Conservation (phyloP, 2,329 filamentous ascomycete species). For the Aspergillus luchuensis region DNA sequence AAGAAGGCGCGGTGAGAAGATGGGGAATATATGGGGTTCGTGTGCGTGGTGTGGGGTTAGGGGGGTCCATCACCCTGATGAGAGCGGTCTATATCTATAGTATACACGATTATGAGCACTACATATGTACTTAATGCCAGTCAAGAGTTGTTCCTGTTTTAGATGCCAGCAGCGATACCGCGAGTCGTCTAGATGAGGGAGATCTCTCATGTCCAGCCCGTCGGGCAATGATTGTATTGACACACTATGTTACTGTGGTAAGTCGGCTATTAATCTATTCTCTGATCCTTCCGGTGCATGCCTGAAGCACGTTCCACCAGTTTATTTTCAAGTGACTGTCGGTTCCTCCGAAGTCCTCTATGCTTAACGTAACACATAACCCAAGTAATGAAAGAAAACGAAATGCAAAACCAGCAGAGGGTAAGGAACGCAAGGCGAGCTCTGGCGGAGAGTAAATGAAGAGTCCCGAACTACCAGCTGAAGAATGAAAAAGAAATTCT, state of each 20-base stretch:
- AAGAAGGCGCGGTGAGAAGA: background rate
- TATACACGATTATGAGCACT: background rate
- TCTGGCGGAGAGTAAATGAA: slow-evolving; percentile 24
- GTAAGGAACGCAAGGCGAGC: slow-evolving; percentile 27
- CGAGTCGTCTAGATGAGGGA: background rate
- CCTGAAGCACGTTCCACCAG: background rate
- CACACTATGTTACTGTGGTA: slow-evolving; percentile 1
- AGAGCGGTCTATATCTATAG: background rate
- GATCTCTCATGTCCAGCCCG: background rate
- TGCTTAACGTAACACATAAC: slow-evolving; percentile 34
- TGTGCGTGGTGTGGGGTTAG: too few species aligned
- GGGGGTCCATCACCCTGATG: too few species aligned
- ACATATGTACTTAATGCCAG: too few species aligned
- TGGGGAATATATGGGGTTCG: background rate
- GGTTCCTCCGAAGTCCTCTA: slow-evolving; percentile 28
- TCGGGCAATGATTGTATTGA: slow-evolving; percentile 5
- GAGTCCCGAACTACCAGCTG: slow-evolving; percentile 20
- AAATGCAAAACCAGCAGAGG: slow-evolving; percentile 28
- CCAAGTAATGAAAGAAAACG: slow-evolving; percentile 25
- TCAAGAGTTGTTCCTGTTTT: too few species aligned
- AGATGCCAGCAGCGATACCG: too few species aligned
- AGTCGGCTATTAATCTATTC: background rate
- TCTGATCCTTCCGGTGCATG: slow-evolving; percentile 7
- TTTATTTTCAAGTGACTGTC: slow-evolving; percentile 19
- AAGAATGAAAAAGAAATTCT: slow-evolving; percentile 29